Base-by-base conservation (phyloP, 176 grass and related monocot genomes). In the Musa troglodytarum region DNA sequence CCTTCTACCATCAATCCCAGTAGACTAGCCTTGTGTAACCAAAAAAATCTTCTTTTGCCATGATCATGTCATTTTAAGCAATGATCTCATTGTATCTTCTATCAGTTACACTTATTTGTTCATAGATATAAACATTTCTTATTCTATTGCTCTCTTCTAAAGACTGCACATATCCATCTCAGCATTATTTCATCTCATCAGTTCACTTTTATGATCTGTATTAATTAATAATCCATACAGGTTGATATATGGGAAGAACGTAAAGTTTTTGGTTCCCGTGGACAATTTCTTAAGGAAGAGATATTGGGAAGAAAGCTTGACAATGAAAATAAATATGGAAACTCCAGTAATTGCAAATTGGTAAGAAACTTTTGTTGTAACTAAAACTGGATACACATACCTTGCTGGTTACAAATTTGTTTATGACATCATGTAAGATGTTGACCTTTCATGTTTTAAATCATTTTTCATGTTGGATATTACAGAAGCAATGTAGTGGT, bases 201-300 rank as follows among this genome's bases (percentile, higher is more conserved):
- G n/a, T 50, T 29, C 12, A 50, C 49, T 17, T 19, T 50, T 17
- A 50, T 70, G 0, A 6, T n/a, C 11, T 65, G 11, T 24, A 43
- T 54, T 26, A 56, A 25, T 14, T 13, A 55, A 53, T n/a, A 53
- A 72, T 26, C 29, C 2, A 54, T 89, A 13, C 81, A 99, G 95
- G 69, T 99, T 81, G 74, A 76, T 62, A 91, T 99, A 76, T 99
- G 90, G 95, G 88, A 89, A 65, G 95, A 99, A 17, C 86, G 86
- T 55, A 94, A 91, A 66, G 83, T 99, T 75, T 94, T 91, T 84
- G 86, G 92, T 62, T 86, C 83, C 23, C 90, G 89, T 70, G 88
- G 81, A 65, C 84, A 94, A 77, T 81, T 71, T 68, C 69, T 94
- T n/a, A 99, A 94, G 82, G 95, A 94, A 85, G 84, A 89, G 14